A percentile compares a stretch with the other conserved stretches of the same genome.
Conservation (phyloP, 169 alveolate genomes). For the Amoebophrya sp. region DNA sequence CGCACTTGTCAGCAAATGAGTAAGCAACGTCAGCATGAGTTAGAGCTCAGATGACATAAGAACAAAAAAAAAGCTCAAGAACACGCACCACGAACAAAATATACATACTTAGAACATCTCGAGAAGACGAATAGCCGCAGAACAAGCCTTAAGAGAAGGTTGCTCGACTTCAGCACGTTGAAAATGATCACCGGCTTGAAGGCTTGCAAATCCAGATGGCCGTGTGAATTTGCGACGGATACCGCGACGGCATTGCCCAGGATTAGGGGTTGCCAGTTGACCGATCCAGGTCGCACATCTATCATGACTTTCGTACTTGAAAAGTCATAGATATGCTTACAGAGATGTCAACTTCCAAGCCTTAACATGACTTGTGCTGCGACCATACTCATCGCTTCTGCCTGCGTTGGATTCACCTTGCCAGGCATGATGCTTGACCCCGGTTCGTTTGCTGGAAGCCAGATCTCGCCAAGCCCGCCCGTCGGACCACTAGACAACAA, state of each 20-base stretch:
- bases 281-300: neutral
- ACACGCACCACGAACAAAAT: neutral
- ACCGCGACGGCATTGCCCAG: slow-evolving; percentile 73
- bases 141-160: slow-evolving; percentile 49
- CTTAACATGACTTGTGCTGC: slow-evolving; percentile 70
- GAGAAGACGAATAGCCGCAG: too few relatives aligned
- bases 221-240: slow-evolving; percentile 75
- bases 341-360: neutral
- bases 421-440: slow-evolving; percentile 86
- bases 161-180: slow-evolving; percentile 66
- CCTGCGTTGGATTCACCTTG: slow-evolving; percentile 82
- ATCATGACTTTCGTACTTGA: neutral
- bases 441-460: slow-evolving; percentile 82
- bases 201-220: slow-evolving; percentile 80
- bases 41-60: neutral
- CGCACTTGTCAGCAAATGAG: slow-evolving; percentile 71
- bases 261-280: neutral
- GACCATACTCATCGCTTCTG: slow-evolving; percentile 84
- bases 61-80: neutral
- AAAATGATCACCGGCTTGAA: slow-evolving; percentile 76
- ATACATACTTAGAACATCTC: neutral
- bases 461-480: slow-evolving; percentile 71
- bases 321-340: neutral
- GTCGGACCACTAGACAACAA: slow-evolving; percentile 77
- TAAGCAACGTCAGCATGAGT: slow-evolving; percentile 60